These are phyloP conservation scores for Rhynchosporium graminicola DNA, from an alignment of 2,329 filamentous ascomycete species.

Conservation along the genomic window DNA sequence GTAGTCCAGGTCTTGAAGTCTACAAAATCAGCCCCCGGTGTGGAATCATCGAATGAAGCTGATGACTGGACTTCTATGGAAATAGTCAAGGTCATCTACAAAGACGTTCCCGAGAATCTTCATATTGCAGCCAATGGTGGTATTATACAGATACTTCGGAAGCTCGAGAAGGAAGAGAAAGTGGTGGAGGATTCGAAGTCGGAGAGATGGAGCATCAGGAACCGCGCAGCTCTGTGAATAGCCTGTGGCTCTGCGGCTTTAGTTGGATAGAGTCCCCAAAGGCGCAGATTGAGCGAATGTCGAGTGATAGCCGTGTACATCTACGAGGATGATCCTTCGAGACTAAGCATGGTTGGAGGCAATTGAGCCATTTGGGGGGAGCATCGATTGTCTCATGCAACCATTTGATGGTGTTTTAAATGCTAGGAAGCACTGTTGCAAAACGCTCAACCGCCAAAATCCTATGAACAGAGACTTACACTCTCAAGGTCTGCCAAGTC, in stretches of 20 bases:
- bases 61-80: constrained; percentile 70
- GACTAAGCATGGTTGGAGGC: not conserved
- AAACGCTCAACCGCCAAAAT: not conserved
- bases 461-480: not conserved
- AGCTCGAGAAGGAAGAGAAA: constrained; percentile 74
- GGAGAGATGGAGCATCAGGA: constrained; percentile 48
- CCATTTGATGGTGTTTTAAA: no score
- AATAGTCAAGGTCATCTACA: constrained; percentile 86
- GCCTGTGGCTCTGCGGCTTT: not conserved
- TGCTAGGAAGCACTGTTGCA: no score
- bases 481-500: not conserved
- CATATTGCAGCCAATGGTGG: constrained; percentile 76
- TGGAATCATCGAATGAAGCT: constrained; percentile 29
- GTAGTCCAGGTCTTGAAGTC: constrained; percentile 64
- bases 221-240: constrained; percentile 46
- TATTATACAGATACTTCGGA: constrained; percentile 75
- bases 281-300: not conserved
- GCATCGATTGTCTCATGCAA: not conserved
- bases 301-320: not conserved
- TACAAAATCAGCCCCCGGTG: constrained; percentile 39
- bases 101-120: constrained; percentile 72
- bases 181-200: constrained; percentile 48
- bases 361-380: not conserved
- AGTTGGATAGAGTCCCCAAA: not conserved
- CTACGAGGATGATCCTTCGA: not conserved